These are phyloP conservation scores for Talaromyces islandicus DNA, from an alignment of 2,329 filamentous ascomycete species.

Conservation along the genomic window DNA sequence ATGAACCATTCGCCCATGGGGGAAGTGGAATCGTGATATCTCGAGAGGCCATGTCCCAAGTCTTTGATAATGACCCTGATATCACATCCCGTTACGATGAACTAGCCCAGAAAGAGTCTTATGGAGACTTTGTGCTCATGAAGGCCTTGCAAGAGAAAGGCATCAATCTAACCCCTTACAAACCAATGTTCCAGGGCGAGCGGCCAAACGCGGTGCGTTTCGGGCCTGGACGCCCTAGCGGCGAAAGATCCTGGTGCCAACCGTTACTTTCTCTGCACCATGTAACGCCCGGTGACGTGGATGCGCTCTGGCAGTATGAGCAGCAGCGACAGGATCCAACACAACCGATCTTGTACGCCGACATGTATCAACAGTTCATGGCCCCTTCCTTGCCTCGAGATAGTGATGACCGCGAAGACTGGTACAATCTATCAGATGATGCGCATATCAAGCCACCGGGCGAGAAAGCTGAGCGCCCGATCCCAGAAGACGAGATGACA, in stretches of 20 bases:
- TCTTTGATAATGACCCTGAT: conserved; percentile 38
- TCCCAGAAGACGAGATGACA: conserved; percentile 32
- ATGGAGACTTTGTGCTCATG: conserved; percentile 49
- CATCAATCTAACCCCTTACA: conserved; percentile 36
- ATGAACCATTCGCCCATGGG: conserved; percentile 49
- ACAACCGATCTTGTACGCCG: conserved; percentile 41
- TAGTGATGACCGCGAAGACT: conserved; percentile 36
- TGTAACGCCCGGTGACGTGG: conserved; percentile 49
- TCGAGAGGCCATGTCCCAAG: conserved; percentile 45
- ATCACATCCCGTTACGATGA: conserved; percentile 46
- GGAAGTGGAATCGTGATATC: conserved; percentile 50
- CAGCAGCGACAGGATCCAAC: conserved; percentile 31
- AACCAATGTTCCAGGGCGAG: conserved; percentile 52
- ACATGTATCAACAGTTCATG: conserved; percentile 48
- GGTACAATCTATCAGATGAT: conserved; percentile 51
- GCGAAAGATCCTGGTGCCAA: conserved; percentile 48
- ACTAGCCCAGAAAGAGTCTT: conserved; percentile 39
- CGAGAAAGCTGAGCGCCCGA: conserved; percentile 20
- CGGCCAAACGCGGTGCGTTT: conserved; percentile 48
- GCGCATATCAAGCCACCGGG: conserved; percentile 31
- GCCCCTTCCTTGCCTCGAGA: conserved; percentile 36
- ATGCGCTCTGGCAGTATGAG: conserved; percentile 48
- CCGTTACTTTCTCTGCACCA: conserved; percentile 55
- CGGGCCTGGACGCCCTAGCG: conserved; percentile 14
- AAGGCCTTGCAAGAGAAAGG: conserved; percentile 45